A percentile compares a stretch with the other conserved stretches of the same genome.
phyloP scores from a whole-genome alignment of 2,329 filamentous ascomycete genomes.

The Microcyclosporella mali region DNA sequence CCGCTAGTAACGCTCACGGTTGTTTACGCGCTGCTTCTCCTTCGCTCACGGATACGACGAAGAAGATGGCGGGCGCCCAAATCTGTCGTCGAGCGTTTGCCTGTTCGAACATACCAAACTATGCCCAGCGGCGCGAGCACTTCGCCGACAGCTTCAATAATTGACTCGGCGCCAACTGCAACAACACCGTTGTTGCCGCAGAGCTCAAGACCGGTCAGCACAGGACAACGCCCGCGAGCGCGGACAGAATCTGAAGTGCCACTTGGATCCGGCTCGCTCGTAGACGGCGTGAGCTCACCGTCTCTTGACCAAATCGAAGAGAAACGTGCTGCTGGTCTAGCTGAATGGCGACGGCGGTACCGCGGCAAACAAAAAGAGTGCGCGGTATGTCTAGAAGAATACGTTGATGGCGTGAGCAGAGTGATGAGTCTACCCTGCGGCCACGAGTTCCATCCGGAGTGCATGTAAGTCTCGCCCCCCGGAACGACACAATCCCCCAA shows the following conservation, averaged over 20 bases:
- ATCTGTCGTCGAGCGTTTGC: conserved; percentile 88
- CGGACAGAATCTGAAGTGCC: conserved; percentile 57
- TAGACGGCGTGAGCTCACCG: conserved; percentile 22
- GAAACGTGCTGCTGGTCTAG: conserved; percentile 46
- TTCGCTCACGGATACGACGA: conserved; percentile 81
- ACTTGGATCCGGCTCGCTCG: conserved; percentile 27
- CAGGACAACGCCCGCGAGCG: conserved; percentile 54
- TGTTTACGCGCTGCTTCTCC: conserved; percentile 80
- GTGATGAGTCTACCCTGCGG: conserved; percentile 98
- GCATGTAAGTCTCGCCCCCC: conserved; percentile 73
- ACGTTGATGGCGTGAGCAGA: conserved; percentile 83
- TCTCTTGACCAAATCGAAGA: conserved; percentile 42
- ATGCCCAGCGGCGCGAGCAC: conserved; percentile 58
- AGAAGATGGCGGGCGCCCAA: conserved; percentile 96
- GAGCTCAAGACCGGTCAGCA: conserved; percentile 16
- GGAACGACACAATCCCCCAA: not conserved
- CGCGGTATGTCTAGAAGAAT: conserved; percentile 94
- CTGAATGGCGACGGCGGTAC: conserved; percentile 53
- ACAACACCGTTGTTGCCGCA: conserved; percentile 74
- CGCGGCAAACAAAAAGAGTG: conserved; percentile 72
- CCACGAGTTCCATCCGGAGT: conserved; percentile 94
- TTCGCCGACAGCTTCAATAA: conserved; percentile 24
- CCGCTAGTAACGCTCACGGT: conserved; percentile 87
- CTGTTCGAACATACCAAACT: conserved; percentile 90
- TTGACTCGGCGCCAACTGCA: conserved; percentile 30